These are phyloP conservation scores for Mucuna pruriens DNA, from an alignment of 306 rosid genomes.

Conservation along the genomic window DNA sequence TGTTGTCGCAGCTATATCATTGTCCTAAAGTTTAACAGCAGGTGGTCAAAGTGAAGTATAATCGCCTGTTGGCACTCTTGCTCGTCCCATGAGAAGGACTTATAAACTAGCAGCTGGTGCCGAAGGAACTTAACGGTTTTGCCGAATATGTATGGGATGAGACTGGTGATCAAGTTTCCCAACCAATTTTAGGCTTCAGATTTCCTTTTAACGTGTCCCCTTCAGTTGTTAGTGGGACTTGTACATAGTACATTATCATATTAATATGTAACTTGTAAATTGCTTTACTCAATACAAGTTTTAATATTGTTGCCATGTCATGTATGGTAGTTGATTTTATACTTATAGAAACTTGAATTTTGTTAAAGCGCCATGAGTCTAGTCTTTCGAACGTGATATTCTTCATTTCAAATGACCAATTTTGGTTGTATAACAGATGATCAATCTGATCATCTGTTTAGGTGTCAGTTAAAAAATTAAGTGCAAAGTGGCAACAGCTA, in stretches of 20 bases:
- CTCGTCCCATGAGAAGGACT: not conserved
- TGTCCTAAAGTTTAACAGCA: constrained; percentile 9
- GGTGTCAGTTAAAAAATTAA: not conserved
- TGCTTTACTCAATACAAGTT: constrained; percentile 23
- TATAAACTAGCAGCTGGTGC: constrained; percentile 15
- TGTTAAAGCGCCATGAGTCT: not conserved
- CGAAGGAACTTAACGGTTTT: constrained; percentile 3
- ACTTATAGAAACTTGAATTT: not conserved
- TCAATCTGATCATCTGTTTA: not conserved
- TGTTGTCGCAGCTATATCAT: not conserved
- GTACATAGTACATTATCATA: constrained; percentile 39
- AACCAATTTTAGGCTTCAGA: constrained; percentile 12
- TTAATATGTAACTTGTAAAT: constrained; percentile 35
- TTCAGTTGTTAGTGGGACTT: constrained; percentile 30
- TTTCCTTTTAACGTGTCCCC: not conserved
- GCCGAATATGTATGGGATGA: not conserved
- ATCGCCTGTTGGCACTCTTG: not conserved
- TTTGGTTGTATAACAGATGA: not conserved
- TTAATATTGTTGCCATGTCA: not conserved
- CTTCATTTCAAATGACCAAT: not conserved
- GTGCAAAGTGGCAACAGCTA: not conserved
- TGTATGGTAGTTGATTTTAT: constrained; percentile 1
- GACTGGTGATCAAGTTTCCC: constrained; percentile 21
- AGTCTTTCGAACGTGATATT: not conserved
- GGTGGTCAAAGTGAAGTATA: constrained; percentile 15